Evolutionary conservation across 1,284 basidiomycete species (phyloP).

Genomic region (Thelephora terrestris): DNA sequence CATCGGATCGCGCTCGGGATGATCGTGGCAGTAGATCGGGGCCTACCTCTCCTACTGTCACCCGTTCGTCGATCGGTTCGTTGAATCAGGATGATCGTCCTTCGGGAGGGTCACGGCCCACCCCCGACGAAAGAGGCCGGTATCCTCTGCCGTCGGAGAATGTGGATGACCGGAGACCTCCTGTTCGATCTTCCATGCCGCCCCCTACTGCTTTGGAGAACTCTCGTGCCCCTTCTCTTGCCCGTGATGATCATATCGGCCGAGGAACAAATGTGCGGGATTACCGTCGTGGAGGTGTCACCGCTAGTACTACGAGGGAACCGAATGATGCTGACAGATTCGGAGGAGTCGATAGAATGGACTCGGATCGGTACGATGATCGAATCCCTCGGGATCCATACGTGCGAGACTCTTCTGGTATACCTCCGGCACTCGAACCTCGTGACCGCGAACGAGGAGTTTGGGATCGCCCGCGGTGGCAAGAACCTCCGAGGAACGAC

Average conservation of each 20-base stretch:
- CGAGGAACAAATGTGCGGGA: conserved; percentile 14
- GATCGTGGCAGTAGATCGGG: conserved; percentile 10
- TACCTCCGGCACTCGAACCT: conserved; percentile 9
- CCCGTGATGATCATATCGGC: conserved; percentile 19
- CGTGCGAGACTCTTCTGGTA: conserved; percentile 9
- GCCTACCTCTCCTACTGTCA: conserved; percentile 12
- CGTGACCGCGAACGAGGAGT: conserved; percentile 12
- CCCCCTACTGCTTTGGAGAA: conserved; percentile 10
- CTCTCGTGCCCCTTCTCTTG: conserved; percentile 16
- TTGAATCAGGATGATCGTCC: conserved; percentile 5
- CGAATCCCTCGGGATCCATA: conserved; percentile 15
- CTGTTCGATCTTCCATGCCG: conserved; percentile 9
- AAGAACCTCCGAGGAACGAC: conserved; percentile 12
- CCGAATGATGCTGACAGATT: conserved; percentile 16
- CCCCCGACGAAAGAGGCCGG: conserved; percentile 16
- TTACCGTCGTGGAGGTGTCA: conserved; percentile 11
- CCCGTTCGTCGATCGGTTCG: conserved; percentile 8
- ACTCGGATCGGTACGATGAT: conserved; percentile 17
- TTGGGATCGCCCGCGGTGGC: not conserved
- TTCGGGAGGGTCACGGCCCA: conserved; percentile 6
- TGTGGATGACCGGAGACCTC: conserved; percentile 7
- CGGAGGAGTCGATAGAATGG: conserved; percentile 14
- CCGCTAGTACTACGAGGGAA: conserved; percentile 12
- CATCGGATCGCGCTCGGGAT: conserved; percentile 9
- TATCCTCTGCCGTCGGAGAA: conserved; percentile 12